Evolutionary conservation across 1,284 basidiomycete genomes (phyloP).

Genomic region (Cryptococcus wingfieldii): DNA sequence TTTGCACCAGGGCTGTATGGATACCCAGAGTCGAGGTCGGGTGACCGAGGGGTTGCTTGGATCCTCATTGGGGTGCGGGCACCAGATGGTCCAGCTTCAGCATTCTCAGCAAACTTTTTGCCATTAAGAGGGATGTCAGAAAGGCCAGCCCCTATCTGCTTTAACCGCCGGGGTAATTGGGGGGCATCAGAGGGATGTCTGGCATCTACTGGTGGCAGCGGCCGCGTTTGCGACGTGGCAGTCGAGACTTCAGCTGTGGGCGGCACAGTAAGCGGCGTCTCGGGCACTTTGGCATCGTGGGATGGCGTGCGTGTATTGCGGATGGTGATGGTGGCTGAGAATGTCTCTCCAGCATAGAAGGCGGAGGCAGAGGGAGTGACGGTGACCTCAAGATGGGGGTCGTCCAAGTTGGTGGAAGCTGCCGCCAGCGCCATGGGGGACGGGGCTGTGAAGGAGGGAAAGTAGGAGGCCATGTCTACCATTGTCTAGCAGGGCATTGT

Average conservation of each 20-base stretch:
- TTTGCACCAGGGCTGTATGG: slow-evolving; percentile 33
- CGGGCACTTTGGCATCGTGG: slow-evolving; percentile 6
- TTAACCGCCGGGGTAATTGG: slow-evolving; percentile 3
- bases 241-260: slow-evolving; percentile 6
- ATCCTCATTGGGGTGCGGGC: slow-evolving; percentile 4
- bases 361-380: slow-evolving; percentile 73
- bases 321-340: slow-evolving; percentile 79
- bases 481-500: too few relatives aligned
- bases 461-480: slow-evolving; percentile 26
- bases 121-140: slow-evolving; percentile 4
- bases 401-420: slow-evolving; percentile 15
- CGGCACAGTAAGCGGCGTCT: slow-evolving; percentile 7
- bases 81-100: slow-evolving; percentile 30
- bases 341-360: slow-evolving; percentile 87
- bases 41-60: slow-evolving; percentile 5
- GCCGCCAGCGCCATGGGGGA: neutral
- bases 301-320: slow-evolving; percentile 61
- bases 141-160: slow-evolving; percentile 19
- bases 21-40: slow-evolving; percentile 4
- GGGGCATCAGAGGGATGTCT: neutral
- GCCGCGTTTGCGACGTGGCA: slow-evolving; percentile 12
- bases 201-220: slow-evolving; percentile 3
- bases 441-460: slow-evolving; percentile 12
- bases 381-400: slow-evolving; percentile 49
- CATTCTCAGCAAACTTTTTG: slow-evolving; percentile 10